Base-by-base conservation (phyloP, 2,329 filamentous ascomycete species). In the Xylaria digitata region DNA sequence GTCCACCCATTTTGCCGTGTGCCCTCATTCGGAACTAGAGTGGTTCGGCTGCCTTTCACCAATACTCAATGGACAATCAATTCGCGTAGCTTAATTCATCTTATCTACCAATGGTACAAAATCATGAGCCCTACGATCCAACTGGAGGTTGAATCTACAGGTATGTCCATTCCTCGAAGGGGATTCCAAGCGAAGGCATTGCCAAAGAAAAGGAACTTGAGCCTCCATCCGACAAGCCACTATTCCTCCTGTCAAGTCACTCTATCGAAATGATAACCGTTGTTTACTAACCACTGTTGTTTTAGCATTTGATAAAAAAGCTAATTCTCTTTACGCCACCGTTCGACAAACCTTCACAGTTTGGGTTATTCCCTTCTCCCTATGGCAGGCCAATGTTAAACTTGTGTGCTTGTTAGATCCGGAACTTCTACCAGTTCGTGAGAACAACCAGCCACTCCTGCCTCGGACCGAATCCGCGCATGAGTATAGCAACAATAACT, bases 81-180 rank as follows among this genome's bases (percentile, higher is more conserved):
- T 69, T 94, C 91, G 9, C 85, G 92, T 49, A 88, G 84, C 80
- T 76, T 92, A 6, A 84, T 96, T 19, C 81, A 86, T 54, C 84
- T 85, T 72, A 90, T 97, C 63, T 96, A 93, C 75, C 87, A 89
- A 46, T 94, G 91, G 92, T 95, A 96, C 79, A 92, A 93, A 75
- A 91, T 95, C 70, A 83, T 97, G 75, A 93, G 89, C 68, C 94
- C 94, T 0, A 82, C 83, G 19, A 92, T 96, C 70, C 84, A 89
- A 49, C 80, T 95, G 13, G 80, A 85, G 1, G 83, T 97, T 19
- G 86, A 93, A 69, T 86, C 84, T 3, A 78, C 79, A 49, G 82
- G 86, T 87, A 75, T 48, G 79, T 75, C 21, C 7, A 21, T 2
- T 42, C 37, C n/a, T 23, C 23, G 17, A 9, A 17, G 2, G 2